phyloP scores from a whole-genome alignment of 2,329 filamentous ascomycete genomes.

The Chrysosporium queenslandicum region DNA sequence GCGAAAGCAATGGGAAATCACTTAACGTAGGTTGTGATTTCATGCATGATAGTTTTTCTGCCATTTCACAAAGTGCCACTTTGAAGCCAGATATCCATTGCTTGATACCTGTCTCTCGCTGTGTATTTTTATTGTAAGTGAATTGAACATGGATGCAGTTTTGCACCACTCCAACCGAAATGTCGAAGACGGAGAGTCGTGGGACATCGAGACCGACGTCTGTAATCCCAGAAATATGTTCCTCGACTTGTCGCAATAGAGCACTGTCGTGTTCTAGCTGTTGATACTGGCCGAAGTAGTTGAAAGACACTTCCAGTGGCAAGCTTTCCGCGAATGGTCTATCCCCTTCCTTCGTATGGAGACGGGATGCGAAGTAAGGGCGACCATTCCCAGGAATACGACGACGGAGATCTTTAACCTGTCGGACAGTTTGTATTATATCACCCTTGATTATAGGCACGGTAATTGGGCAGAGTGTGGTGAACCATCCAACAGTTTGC shows the following conservation, averaged over 20 bases:
- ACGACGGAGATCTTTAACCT: conserved; percentile 31
- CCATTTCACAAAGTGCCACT: background rate
- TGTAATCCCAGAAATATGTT: conserved; percentile 16
- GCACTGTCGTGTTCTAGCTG: conserved; percentile 34
- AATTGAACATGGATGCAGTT: conserved; percentile 40
- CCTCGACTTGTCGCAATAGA: background rate
- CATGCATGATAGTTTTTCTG: background rate
- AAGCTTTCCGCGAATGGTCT: conserved; percentile 26
- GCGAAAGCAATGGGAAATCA: background rate
- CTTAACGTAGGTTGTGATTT: background rate
- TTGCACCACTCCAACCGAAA: conserved; percentile 40
- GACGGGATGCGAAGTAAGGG: conserved; percentile 28
- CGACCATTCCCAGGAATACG: conserved; percentile 24
- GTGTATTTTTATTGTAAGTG: conserved; percentile 40
- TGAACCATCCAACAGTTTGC: conserved; percentile 43
- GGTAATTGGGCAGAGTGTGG: conserved; percentile 37
- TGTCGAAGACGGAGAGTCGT: conserved; percentile 42
- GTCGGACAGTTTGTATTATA: conserved; percentile 27
- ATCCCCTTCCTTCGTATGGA: conserved; percentile 22
- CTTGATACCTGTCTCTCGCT: conserved; percentile 33
- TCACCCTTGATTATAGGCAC: conserved; percentile 20
- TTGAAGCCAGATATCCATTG: conserved; percentile 36
- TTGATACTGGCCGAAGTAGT: conserved; percentile 30
- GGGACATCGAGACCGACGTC: conserved; percentile 36
- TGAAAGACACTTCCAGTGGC: conserved; percentile 34